Evolutionary conservation across 495 filamentous ascomycete species (phyloP).

Genomic region (Cetradonia linearis): DNA sequence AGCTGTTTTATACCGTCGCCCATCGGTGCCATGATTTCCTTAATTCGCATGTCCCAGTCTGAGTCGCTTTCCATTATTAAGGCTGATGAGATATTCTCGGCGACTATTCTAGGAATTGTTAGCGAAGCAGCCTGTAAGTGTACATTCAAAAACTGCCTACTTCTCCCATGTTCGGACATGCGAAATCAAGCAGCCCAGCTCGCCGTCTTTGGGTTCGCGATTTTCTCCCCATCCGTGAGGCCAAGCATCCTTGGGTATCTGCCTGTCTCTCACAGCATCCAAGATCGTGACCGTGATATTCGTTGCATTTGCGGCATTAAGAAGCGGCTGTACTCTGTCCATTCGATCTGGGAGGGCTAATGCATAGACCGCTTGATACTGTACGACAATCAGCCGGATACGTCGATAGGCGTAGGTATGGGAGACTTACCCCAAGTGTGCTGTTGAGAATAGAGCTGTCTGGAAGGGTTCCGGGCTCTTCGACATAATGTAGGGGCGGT

Average conservation of each 20-base stretch:
- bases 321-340: constrained; percentile 16
- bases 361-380: constrained; percentile 19
- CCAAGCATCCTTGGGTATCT: constrained; percentile 17
- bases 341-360: constrained; percentile 16
- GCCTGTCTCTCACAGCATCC: constrained; percentile 18
- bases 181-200: constrained; percentile 20
- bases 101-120: constrained; percentile 27
- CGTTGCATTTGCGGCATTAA: constrained; percentile 19
- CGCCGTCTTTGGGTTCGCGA: constrained; percentile 9
- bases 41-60: constrained; percentile 40
- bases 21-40: constrained; percentile 25
- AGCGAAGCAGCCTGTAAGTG: neutral
- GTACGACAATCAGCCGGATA: neutral
- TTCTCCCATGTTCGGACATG: constrained; percentile 23
- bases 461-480: neutral
- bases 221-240: constrained; percentile 13
- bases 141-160: neutral
- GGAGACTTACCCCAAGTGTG: constrained; percentile 16
- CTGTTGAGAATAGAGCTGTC: constrained; percentile 8
- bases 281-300: constrained; percentile 21
- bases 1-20: constrained; percentile 54
- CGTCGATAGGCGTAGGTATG: neutral
- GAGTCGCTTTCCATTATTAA: constrained; percentile 41
- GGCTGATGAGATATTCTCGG: constrained; percentile 32
- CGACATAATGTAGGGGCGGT: neutral